These are phyloP conservation scores for Apiotrichum laibachii DNA, from an alignment of 1,284 basidiomycete genomes.

Conservation along the genomic window DNA sequence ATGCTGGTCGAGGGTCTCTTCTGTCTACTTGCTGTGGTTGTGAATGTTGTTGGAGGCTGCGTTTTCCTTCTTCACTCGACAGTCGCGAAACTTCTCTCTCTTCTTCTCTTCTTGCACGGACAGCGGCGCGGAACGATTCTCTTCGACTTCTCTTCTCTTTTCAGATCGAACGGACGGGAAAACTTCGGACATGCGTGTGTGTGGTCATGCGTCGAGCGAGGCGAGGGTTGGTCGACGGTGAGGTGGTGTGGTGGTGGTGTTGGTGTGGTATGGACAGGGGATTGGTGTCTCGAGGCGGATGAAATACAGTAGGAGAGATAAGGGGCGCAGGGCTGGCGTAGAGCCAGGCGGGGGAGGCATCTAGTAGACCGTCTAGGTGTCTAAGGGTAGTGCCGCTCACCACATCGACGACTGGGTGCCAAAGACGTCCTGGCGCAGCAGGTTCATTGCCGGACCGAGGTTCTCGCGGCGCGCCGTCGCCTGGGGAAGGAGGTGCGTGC, in stretches of 20 bases:
- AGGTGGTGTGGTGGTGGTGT: not conserved
- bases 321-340: not conserved
- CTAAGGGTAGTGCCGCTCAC: not conserved
- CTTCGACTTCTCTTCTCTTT: too few relatives aligned
- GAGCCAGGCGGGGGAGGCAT: not conserved
- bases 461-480: not conserved
- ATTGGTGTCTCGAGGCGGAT: not conserved
- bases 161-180: not conserved
- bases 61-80: not conserved
- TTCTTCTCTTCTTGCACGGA: not conserved
- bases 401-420: conserved; percentile 1
- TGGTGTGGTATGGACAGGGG: not conserved
- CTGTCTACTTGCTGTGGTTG: not conserved
- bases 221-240: not conserved
- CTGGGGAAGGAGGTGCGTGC: not conserved
- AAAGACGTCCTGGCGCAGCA: conserved; percentile 2
- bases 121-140: too few relatives aligned
- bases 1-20: not conserved
- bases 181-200: not conserved
- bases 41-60: not conserved
- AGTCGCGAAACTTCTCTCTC: not conserved
- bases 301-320: not conserved
- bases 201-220: not conserved
- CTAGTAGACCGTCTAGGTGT: not conserved
- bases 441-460: not conserved